Evolutionary conservation across 139 green algal genomes (phyloP), one percentile per base, ranked within the genome.

Genomic region (Tetradesmus lagerheimii): DNA sequence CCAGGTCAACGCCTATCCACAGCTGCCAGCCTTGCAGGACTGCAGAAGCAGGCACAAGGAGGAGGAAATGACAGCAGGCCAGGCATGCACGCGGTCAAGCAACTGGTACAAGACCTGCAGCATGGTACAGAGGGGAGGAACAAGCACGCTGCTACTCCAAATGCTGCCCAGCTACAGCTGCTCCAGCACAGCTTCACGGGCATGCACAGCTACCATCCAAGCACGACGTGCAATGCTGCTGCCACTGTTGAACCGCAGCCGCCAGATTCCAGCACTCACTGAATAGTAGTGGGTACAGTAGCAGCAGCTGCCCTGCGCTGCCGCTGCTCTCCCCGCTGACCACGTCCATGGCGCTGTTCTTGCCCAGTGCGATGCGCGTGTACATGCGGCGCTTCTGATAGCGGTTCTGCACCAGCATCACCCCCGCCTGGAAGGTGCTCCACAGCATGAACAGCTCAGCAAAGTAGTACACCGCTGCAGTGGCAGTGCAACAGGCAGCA

Each of bases 351-450:
- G 95, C 93, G 31, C 75, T 94, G 83, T 95, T 95, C 89, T 98
- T 98, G 85, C 97, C 97, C 45, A 99, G 93, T 12, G 97, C 97
- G 71, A 99, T 98, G 74, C 97, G 95, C 2, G 96, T 98, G 94
- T 99, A 99, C 97, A 99, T 98, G 57, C 97, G 94, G 47, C 94
- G 92, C 47, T 95, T 91, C 93, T 99, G 97, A 92, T 99, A 99
- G 87, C 94, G 94, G 93, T 97, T 96, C 90, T 96, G 94, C 57
- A 95, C 71, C 78, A 92, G 85, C 93, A 95, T 95, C 76, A 95
- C 93, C 18, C 86, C 34, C 25, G 87, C 91, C 78, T 95, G 93
- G 76, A 93, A 91, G 43, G 50, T 89, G 80, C 83, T 93, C 93
- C 93, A 96, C 50, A 94, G 31, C 77, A 96, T 93, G 83, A 96